Percentiles rank a stretch among this genome's conserved stretches.
phyloP scores from a whole-genome alignment of 1,284 basidiomycete genomes.

The Boletus semigastroideus region DNA sequence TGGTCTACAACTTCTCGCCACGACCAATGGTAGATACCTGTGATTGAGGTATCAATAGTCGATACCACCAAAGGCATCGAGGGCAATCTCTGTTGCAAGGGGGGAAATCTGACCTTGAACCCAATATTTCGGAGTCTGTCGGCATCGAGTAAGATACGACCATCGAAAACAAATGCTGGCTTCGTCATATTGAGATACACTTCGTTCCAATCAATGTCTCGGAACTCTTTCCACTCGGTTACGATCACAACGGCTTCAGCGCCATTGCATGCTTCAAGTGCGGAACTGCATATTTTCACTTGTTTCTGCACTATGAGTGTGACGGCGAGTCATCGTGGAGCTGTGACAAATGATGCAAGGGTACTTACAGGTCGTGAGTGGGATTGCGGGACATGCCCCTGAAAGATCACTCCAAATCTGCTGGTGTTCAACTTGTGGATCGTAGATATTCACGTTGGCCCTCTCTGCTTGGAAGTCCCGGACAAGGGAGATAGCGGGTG shows the following conservation, averaged over 20 bases:
- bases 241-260: slow-evolving; percentile 93
- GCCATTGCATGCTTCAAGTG: slow-evolving; percentile 84
- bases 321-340: background rate
- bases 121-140: slow-evolving; percentile 83
- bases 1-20: slow-evolving; percentile 31
- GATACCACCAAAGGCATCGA: too few relatives aligned
- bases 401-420: slow-evolving; percentile 78
- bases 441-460: slow-evolving; percentile 87
- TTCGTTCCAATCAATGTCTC: slow-evolving; percentile 83
- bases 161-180: slow-evolving; percentile 96
- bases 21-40: slow-evolving; percentile 38
- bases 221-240: slow-evolving; percentile 97
- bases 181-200: slow-evolving; percentile 93
- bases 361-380: slow-evolving; percentile 60
- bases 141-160: slow-evolving; percentile 82
- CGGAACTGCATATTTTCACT: slow-evolving; percentile 75
- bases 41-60: slow-evolving; percentile 8
- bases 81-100: background rate
- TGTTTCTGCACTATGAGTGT: slow-evolving; percentile 74
- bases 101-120: slow-evolving; percentile 73
- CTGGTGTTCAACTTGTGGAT: slow-evolving; percentile 77
- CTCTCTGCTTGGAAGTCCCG: slow-evolving; percentile 91
- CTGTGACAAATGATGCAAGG: background rate
- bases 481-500: slow-evolving; percentile 93
- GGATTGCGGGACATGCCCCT: slow-evolving; percentile 59